phyloP scores from a whole-genome alignment of 2,329 filamentous ascomycete genomes.

The Graphiopsis chlorocephala region DNA sequence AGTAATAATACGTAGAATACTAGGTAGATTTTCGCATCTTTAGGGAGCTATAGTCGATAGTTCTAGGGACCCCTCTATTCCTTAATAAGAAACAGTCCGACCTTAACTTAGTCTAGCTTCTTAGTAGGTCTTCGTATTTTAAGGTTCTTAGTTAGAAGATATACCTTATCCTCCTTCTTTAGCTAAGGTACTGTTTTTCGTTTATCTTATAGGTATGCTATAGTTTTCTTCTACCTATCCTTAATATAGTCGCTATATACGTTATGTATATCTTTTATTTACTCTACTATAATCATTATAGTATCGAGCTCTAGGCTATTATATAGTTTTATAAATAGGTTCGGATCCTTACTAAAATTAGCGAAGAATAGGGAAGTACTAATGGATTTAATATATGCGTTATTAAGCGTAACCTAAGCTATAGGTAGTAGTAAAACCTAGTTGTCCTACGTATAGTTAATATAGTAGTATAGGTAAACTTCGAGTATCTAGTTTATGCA shows the following conservation, averaged over 20 bases:
- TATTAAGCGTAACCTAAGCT: background rate
- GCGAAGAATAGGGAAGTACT: constrained; percentile 20
- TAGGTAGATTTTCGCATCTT: constrained; percentile 5
- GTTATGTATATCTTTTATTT: background rate
- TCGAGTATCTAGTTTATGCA: constrained; percentile 10
- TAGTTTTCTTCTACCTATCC: background rate
- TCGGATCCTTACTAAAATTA: constrained; percentile 13
- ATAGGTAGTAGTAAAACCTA: background rate
- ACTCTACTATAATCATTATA: background rate
- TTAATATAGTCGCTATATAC: background rate
- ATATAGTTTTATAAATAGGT: background rate
- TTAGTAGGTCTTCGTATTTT: constrained; percentile 16
- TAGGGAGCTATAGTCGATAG: constrained; percentile 11
- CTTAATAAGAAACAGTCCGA: constrained; percentile 19
- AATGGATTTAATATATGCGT: background rate
- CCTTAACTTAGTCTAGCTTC: constrained; percentile 21
- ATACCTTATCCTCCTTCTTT: constrained; percentile 23
- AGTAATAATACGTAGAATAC: constrained; percentile 17
- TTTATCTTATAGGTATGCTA: background rate
- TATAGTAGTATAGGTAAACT: constrained; percentile 1
- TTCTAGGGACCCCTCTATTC: constrained; percentile 8
- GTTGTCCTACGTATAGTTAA: constrained; percentile 2
- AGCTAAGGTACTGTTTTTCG: constrained; percentile 16
- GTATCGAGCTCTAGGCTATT: background rate
- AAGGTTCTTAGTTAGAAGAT: constrained; percentile 19